Base-by-base conservation (phyloP, 176 grass and related monocot species). In the Triticum aestivum region DNA sequence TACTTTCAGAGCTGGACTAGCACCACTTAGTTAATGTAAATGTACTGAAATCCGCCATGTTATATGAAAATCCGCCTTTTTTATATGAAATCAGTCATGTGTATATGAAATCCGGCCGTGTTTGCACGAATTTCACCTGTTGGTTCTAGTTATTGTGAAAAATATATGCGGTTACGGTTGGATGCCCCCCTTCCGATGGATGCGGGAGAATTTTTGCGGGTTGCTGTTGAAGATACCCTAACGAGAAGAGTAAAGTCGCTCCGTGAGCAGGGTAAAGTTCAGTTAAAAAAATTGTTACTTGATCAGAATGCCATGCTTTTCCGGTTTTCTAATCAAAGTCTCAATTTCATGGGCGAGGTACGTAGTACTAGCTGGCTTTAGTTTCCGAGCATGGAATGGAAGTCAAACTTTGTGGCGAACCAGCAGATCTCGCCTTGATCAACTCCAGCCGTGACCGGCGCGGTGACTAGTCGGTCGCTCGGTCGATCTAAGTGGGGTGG, bases 381-480 rank as follows among this genome's bases (percentile, higher is more conserved):
- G 33, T 34, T 87, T 77, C 64, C 61, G 52, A 69, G 29, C 29
- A 47, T 49, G 45, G 42, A 45, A 3, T 45, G 42, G 12, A 39
- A 82, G 88, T 89, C 78, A 69, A 89, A 86, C 71, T 77, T 77
- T 86, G 29, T 49, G 62, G 83, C 78, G 34, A 75, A 61, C 47
- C 75, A 41, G 6, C 26, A 49, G 51, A 17, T 54, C 59, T 9
- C 59, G 56, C 80, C 82, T 88, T 21, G 70, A 77, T 87, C 26
- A 10, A 73, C 75, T 84, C 89, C 68, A 87, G 84, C 89, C 89
- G 76, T 84, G 89, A 49, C 42, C 8, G 12, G 4, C 45, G 45
- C 45, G 4, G 45, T 49, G 45, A 49, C 3, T 49, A 49, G 3
- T 45, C 11, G 42, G 4, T 49, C 12, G 45, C 11, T 69, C 2